Evolutionary conservation across 2,329 filamentous ascomycete genomes (phyloP), one percentile per base, ranked within the genome.

Genomic region (Arthrinium phaeospermum): DNA sequence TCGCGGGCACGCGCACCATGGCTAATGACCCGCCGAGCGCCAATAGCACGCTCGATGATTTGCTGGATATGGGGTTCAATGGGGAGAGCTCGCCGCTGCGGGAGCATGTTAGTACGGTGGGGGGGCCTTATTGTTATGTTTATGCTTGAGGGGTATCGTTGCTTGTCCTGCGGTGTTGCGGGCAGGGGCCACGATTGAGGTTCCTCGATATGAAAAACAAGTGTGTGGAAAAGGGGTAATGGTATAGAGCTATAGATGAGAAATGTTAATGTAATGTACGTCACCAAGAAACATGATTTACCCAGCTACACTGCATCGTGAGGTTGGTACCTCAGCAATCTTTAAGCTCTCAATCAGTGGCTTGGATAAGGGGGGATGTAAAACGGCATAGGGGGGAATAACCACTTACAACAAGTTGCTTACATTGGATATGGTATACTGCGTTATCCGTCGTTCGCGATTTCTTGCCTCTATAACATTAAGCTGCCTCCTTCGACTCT

Each of bases 1-100:
- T 76, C 69, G 71, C 71, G 14, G 73, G 74, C 19, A 76, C 77
- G 12, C 75, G 77, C 67, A 77, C 77, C n/a, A 71, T 78, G 41
- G 34, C 72, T n/a, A 74, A 77, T 67, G 69, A 57, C 0, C 77
- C 77, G 14, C 73, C 77, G 19, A 76, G 75, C 57, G 68, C 73
- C 34, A 74, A 79, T 51, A 75, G 73, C 2, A 77, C 77, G 19
- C 68, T 78, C 14, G 76, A 79, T 44, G 77, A 79, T 53, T 53
- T 71, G 6, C 72, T 79, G 14, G 73, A 77, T 64, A 34, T 78
- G 45, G 76, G 76, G 12, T 68, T 70, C 37, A 70, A 57, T 12
- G 68, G n/a, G 1, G 27, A 4, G 13, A 1, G 2, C 8, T 53
- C 68, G 46, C 70, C 70, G 24, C 47, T 73, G 14, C 61, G 68